Base-by-base conservation (phyloP, 192 early-diverging fungal genomes). In the Kappamyces sp. region DNA sequence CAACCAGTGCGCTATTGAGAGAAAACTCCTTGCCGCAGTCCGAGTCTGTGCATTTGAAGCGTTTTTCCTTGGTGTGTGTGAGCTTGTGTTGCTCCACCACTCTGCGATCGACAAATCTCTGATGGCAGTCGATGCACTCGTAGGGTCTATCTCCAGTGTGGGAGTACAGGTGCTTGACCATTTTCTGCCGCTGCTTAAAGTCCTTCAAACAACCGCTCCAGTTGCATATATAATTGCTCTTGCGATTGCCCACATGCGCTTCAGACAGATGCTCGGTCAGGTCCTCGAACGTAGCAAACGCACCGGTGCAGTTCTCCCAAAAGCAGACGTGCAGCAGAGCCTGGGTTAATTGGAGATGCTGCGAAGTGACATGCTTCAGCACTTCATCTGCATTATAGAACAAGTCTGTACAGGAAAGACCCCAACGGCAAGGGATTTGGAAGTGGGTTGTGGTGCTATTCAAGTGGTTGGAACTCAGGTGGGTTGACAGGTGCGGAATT, bases 81-180 rank as follows among this genome's bases (percentile, higher is more conserved):
- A 66, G 66, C 58, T 64, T 63, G 54, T 76, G 74, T 43, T 71
- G 68, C 8, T 82, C 77, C 87, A 92, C 86, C 49, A 86, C 84
- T 52, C 80, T 82, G 2, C 79, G 69, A 66, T 92, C 90, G 35
- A 86, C 86, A 63, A 94, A 94, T 9, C 86, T 72, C 71, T 87
- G 86, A 35, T 75, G 76, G 60, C 91, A 93, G 29, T 77, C 61
- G 22, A 59, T 70, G 76, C 91, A 93, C 57, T 83, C 76, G 54
- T 84, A 91, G 1, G 90, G 90, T 65, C 86, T 88, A 9, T 51
- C 39, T 63, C 57, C 54, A 49, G 42, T 57, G 29, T 88, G 91
- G 34, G 88, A 90, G 57, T 90, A 89, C 15, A 92, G 85, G 66
- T 94, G 91, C 32, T 90, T 66, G 76, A 76, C 69, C 6, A 76